Evolutionary conservation across 805 yeast genomes (phyloP).

Genomic region (Lachancea nothofagi): DNA sequence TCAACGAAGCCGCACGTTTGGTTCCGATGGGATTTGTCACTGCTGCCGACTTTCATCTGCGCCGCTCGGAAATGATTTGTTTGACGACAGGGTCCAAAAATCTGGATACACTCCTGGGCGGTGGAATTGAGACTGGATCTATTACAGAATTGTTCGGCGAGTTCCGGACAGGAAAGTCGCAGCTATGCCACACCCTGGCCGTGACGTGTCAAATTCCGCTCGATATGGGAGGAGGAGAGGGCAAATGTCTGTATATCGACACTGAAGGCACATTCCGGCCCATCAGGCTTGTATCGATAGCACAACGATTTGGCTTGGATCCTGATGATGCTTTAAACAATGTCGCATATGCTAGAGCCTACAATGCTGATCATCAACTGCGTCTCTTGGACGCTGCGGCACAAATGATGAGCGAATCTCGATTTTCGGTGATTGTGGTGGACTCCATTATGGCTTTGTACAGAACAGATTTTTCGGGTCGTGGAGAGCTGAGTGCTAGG

Average conservation of each 20-base stretch:
- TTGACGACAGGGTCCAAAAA: slow-evolving; percentile 94
- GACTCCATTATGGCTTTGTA: slow-evolving; percentile 96
- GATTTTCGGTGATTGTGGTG: slow-evolving; percentile 86
- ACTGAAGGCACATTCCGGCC: slow-evolving; percentile 98
- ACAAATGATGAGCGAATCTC: slow-evolving; percentile 90
- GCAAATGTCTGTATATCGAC: slow-evolving; percentile 91
- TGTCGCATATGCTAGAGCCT: slow-evolving; percentile 96
- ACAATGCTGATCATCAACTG: slow-evolving; percentile 93
- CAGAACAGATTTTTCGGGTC: slow-evolving; percentile 89
- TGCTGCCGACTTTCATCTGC: slow-evolving; percentile 86
- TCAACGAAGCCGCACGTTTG: slow-evolving; percentile 74
- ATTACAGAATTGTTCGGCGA: slow-evolving; percentile 96
- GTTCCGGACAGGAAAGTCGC: slow-evolving; percentile 96
- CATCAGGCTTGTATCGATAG: slow-evolving; percentile 79
- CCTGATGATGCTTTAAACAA: slow-evolving; percentile 94
- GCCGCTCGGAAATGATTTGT: slow-evolving; percentile 86
- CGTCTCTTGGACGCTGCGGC: slow-evolving; percentile 86
- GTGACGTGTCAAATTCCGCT: slow-evolving; percentile 95
- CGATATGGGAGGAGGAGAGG: slow-evolving; percentile 98
- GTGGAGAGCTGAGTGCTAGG: slow-evolving; percentile 93
- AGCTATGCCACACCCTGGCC: slow-evolving; percentile 92
- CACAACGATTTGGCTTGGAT: slow-evolving; percentile 83
- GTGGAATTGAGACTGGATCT: slow-evolving; percentile 96
- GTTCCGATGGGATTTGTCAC: slow-evolving; percentile 98
- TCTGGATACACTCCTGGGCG: slow-evolving; percentile 86